These are phyloP conservation scores for Boeremia lycopersici DNA, from an alignment of 2,329 filamentous ascomycete species.

Conservation along the genomic window DNA sequence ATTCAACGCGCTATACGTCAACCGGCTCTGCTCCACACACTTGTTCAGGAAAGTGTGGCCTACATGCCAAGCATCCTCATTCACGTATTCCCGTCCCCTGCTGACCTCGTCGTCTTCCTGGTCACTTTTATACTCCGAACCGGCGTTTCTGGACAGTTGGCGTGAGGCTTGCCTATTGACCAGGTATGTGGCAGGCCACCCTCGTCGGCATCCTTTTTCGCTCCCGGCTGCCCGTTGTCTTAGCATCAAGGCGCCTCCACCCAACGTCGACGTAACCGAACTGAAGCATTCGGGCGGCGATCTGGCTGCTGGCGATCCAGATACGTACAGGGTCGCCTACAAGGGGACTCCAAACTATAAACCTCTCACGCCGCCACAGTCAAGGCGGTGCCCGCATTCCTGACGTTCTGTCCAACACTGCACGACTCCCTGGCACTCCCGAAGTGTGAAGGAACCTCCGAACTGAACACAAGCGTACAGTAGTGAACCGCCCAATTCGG, in stretches of 20 bases:
- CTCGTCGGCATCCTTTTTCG: constrained; percentile 36
- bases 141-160: constrained; percentile 33
- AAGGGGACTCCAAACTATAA: constrained; percentile 43
- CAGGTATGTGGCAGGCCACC: constrained; percentile 33
- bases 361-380: constrained; percentile 48
- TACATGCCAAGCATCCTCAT: constrained; percentile 36
- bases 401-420: constrained; percentile 47
- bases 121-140: constrained; percentile 37
- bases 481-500: constrained; percentile 47
- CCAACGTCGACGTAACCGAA: constrained; percentile 45
- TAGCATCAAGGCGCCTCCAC: constrained; percentile 44
- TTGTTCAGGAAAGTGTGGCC: constrained; percentile 28
- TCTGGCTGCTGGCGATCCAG: constrained; percentile 48
- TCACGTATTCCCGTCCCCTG: constrained; percentile 25
- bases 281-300: constrained; percentile 41
- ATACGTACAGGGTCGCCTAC: constrained; percentile 45
- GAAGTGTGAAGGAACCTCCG: constrained; percentile 43
- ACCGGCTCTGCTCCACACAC: constrained; percentile 19
- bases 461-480: constrained; percentile 38
- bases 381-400: constrained; percentile 47
- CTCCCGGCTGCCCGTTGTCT: constrained; percentile 39
- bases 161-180: constrained; percentile 42
- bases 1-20: constrained; percentile 27
- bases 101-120: constrained; percentile 25
- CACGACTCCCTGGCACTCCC: constrained; percentile 46